Conservation (phyloP, 2,329 filamentous ascomycete genomes). For the Verticillium klebahnii region DNA sequence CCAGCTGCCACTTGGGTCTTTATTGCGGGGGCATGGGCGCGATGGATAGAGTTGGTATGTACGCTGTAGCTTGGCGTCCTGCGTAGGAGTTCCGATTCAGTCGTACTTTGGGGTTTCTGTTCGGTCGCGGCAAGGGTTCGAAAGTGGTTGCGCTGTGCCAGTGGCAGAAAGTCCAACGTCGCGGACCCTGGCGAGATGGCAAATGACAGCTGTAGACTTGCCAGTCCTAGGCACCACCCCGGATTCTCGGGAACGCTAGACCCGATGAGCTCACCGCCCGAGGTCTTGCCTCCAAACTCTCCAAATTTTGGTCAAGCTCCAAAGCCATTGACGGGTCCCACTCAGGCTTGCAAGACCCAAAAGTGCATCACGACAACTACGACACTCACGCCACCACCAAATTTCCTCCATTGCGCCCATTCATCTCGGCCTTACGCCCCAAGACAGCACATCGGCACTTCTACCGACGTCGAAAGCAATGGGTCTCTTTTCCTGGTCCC, state of each 20-base stretch:
- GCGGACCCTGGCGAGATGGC: neutral
- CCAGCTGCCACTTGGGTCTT: neutral
- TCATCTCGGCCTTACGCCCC: neutral
- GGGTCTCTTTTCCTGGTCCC: constrained; percentile 43
- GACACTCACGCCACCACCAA: neutral
- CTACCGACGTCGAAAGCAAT: constrained; percentile 23
- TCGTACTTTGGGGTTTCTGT: neutral
- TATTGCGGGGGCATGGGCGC: neutral
- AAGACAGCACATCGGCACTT: neutral
- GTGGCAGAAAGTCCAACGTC: neutral
- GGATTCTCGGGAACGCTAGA: neutral
- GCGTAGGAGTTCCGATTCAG: neutral
- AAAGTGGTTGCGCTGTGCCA: neutral
- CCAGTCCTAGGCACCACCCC: neutral
- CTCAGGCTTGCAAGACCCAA: neutral
- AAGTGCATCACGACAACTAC: neutral
- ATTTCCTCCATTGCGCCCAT: neutral
- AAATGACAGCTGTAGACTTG: neutral
- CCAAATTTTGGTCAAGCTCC: neutral
- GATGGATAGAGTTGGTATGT: neutral
- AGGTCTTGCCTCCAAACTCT: constrained; percentile 1
- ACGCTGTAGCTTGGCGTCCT: neutral
- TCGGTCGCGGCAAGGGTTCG: neutral
- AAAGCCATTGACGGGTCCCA: neutral
- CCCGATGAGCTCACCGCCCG: neutral